Evolutionary conservation across 164 flowering plant species (phyloP), one percentile per base, ranked within the genome.

Genomic region (Brasenia schreberi): DNA sequence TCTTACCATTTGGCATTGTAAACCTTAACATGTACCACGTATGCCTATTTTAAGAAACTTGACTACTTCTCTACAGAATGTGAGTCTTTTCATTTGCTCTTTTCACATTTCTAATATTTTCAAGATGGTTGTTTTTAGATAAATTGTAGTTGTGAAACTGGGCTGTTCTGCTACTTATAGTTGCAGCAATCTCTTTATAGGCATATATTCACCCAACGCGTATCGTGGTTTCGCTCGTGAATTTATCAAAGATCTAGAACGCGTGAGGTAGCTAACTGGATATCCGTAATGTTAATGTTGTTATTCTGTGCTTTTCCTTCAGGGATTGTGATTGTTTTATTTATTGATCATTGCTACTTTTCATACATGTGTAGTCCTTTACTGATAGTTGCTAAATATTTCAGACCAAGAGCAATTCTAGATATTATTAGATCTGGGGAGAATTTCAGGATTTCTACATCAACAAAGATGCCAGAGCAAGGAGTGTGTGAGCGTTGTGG

Each of bases 21-120:
- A 70, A 64, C 90, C 93, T 90, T 88, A 79, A 87, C 93, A 61
- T 17, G 61, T 72, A 4, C 66, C 74, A 94, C 97, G 94, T 94
- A 94, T 86, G 99, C 99, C 52, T 94, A 94, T 82, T 94, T 94
- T 81, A 94, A 88, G 78, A 88, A 69, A 86, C 85, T 94, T 78
- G 97, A 91, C 78, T 94, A 94, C 87, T 94, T 94, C 84, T 94
- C 97, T 72, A 94, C 99, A 9, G 99, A 94, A 79, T 94, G 99
- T 94, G 84, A 89, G 69, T 70, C 18, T 65, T 72, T 66, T 42
- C 7, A 45, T 45, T 45, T 45, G 53, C 53, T 12, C 12, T 45
- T 45, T 12, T 45, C 12, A 45, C 53, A 7, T 45, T 45, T 45
- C 53, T 45, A 45, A 45, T 45, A 7, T 45, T 7, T 45, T 45